Percentiles rank a stretch among this genome's conserved stretches.
phyloP scores from a whole-genome alignment of 805 yeast genomes.

The Sugiyamaella chiloensis region DNA sequence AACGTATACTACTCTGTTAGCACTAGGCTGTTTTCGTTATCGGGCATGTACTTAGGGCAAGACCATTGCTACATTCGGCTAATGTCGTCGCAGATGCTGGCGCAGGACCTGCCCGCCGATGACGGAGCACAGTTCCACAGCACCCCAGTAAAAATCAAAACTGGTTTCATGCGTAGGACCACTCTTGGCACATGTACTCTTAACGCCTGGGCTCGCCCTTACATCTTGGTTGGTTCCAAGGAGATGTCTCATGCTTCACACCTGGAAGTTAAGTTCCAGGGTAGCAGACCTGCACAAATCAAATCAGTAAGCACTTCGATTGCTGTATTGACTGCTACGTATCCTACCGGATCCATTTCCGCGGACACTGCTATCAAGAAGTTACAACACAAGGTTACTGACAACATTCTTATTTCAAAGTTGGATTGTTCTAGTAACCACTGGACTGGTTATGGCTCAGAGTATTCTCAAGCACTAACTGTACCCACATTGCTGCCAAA shows the following conservation, averaged over 20 bases:
- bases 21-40: conserved; percentile 6
- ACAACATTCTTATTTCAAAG: not conserved
- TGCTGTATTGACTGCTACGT: conserved; percentile 2
- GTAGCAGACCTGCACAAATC: conserved; percentile 2
- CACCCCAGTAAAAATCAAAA: not conserved
- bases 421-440: not conserved
- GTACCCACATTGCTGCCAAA: conserved; percentile 3
- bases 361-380: not conserved
- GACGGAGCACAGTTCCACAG: not conserved
- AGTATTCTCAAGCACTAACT: not conserved
- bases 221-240: not conserved
- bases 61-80: not conserved
- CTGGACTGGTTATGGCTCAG: not conserved
- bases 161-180: not conserved
- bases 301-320: conserved; percentile 1
- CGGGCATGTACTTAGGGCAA: not conserved
- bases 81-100: not conserved
- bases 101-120: not conserved
- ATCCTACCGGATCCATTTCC: not conserved
- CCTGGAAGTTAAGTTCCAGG: conserved; percentile 1
- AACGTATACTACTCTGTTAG: conserved; percentile 4
- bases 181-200: not conserved
- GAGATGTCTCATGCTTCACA: not conserved
- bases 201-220: not conserved
- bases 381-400: not conserved